phyloP scores from a whole-genome alignment of 257 asterid species.

The Euphrasia confusa region DNA sequence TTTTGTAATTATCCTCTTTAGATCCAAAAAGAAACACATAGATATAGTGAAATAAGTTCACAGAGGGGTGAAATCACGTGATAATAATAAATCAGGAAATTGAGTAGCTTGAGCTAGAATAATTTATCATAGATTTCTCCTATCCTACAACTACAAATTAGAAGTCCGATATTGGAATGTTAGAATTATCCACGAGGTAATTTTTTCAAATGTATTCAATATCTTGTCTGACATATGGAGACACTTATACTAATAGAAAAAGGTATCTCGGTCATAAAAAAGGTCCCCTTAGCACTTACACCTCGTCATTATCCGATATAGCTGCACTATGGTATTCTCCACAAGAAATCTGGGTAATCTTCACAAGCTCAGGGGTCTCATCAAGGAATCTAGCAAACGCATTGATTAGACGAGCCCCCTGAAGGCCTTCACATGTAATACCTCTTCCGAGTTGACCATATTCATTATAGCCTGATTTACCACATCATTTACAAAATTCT shows the following conservation, averaged over 20 bases:
- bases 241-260: slow-evolving; percentile 36
- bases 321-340: slow-evolving; percentile 98
- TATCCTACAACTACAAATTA: slow-evolving; percentile 1
- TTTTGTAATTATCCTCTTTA: not conserved
- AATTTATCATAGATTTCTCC: slow-evolving; percentile 11
- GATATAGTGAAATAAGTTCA: not conserved
- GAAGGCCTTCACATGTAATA: slow-evolving; percentile 89
- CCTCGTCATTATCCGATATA: slow-evolving; percentile 86
- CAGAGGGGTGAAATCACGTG: not conserved
- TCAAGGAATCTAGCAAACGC: slow-evolving; percentile 86
- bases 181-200: not conserved
- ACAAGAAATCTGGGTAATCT: slow-evolving; percentile 81
- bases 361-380: slow-evolving; percentile 95
- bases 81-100: not conserved
- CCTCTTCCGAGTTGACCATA: slow-evolving; percentile 99
- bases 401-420: slow-evolving; percentile 76
- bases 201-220: slow-evolving; percentile 19
- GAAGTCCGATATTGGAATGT: too few species aligned
- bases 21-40: not conserved
- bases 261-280: slow-evolving; percentile 24
- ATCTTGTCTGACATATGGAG: slow-evolving; percentile 29
- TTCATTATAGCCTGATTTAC: slow-evolving; percentile 95
- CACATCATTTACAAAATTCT: slow-evolving; percentile 47
- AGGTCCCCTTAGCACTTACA: slow-evolving; percentile 78
- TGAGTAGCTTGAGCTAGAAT: slow-evolving; percentile 1